Conservation (phyloP, 2,329 filamentous ascomycete species). For the Apiospora phragmitis region DNA sequence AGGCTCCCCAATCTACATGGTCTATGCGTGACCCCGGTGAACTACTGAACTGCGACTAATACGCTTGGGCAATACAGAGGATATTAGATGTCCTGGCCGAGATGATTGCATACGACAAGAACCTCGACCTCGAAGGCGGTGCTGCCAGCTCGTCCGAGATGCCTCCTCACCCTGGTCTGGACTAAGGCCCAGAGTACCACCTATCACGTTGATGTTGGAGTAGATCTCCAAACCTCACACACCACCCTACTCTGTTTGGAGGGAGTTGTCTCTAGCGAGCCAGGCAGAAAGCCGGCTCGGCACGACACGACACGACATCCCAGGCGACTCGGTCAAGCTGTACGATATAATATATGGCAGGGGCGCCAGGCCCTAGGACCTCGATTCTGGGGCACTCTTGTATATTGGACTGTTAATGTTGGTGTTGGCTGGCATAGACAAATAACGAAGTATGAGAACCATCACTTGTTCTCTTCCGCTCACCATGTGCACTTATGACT, state of each 20-base stretch:
- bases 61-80: conserved; percentile 53
- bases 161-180: conserved; percentile 51
- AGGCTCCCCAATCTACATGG: background rate
- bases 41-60: background rate
- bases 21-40: background rate
- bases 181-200: conserved; percentile 38
- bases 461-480: background rate
- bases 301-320: background rate
- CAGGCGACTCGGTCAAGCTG: conserved; percentile 5
- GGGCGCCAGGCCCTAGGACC: background rate
- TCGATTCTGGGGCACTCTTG: conserved; percentile 6
- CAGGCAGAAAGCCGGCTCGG: background rate
- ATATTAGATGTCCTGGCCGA: conserved; percentile 95
- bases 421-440: conserved; percentile 15
- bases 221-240: background rate
- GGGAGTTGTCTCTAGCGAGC: background rate
- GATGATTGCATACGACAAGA: conserved; percentile 93
- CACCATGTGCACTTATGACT: background rate
- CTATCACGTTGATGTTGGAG: background rate
- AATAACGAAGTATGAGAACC: conserved; percentile 14
- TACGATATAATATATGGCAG: conserved; percentile 16
- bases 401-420: conserved; percentile 15
- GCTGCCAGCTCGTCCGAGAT: conserved; percentile 45
- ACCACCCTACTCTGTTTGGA: conserved; percentile 1
- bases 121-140: conserved; percentile 55